Percentiles rank a stretch among this genome's conserved stretches.
These are phyloP conservation scores for Daldinia sp. DNA, from an alignment of 2,329 filamentous ascomycete genomes.

Conservation along the genomic window DNA sequence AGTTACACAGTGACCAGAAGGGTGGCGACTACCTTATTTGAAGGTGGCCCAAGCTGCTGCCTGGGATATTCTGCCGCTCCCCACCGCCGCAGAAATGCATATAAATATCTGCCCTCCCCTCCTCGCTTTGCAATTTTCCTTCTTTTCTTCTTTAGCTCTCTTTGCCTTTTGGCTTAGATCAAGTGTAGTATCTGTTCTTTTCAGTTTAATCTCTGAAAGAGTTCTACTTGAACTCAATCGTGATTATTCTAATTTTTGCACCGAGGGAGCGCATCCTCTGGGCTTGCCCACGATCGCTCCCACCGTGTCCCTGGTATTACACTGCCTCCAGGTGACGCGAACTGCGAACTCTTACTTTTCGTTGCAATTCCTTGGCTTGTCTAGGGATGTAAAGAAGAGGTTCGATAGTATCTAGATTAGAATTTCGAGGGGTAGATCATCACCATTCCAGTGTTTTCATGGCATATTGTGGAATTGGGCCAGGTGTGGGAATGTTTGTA, in stretches of 20 bases:
- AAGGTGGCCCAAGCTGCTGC: not conserved
- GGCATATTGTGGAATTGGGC: not conserved
- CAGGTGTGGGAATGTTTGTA: not conserved
- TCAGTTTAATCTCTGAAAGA: constrained; percentile 96
- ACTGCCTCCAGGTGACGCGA: constrained; percentile 79
- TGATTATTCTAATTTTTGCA: constrained; percentile 87
- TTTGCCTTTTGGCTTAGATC: constrained; percentile 73
- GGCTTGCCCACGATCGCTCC: constrained; percentile 72
- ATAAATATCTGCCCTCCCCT: constrained; percentile 36
- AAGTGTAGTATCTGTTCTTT: constrained; percentile 98
- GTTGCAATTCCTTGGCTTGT: constrained; percentile 62
- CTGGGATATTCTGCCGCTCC: constrained; percentile 16
- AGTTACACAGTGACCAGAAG: too few species aligned
- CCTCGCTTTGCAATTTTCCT: constrained; percentile 42
- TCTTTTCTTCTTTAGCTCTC: constrained; percentile 63
- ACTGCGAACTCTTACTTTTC: constrained; percentile 61
- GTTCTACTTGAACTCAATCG: constrained; percentile 72
- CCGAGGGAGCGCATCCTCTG: constrained; percentile 64
- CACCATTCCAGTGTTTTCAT: not conserved
- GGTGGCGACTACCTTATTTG: too few species aligned
- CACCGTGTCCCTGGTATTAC: constrained; percentile 81
- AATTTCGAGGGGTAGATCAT: too few species aligned
- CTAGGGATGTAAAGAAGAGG: constrained; percentile 65
- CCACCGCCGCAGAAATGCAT: constrained; percentile 23
- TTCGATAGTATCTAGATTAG: not conserved